Percentiles rank a stretch among this genome's conserved stretches.
Conservation (phyloP, 2,329 filamentous ascomycete genomes). For the Penicillium digitatum region DNA sequence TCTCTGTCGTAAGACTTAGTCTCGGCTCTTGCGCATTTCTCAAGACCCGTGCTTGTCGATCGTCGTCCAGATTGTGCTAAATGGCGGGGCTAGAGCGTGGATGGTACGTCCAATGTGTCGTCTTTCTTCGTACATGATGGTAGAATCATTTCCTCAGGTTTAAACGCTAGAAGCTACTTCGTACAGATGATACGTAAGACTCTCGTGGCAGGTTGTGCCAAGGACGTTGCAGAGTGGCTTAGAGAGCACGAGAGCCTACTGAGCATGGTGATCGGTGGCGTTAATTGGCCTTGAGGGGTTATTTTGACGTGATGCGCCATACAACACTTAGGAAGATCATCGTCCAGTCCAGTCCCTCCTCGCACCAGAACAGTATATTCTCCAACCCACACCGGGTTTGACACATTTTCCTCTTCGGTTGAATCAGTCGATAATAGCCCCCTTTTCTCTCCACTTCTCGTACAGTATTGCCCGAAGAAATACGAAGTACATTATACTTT, state of each 20-base stretch:
- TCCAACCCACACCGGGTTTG: conserved; percentile 9
- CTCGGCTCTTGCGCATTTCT: background rate
- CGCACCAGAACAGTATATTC: background rate
- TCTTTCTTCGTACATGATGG: conserved; percentile 4
- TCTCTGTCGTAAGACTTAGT: background rate
- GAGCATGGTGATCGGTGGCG: conserved; percentile 5
- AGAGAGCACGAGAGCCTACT: background rate
- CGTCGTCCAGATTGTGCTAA: conserved; percentile 11
- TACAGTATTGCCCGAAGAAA: no score
- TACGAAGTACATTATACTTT: background rate
- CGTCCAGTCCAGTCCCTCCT: conserved; percentile 7
- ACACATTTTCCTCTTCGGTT: conserved; percentile 10
- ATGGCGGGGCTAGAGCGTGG: conserved; percentile 15
- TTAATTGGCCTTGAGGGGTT: conserved; percentile 6
- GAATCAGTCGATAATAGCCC: conserved; percentile 1
- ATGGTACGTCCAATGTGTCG: background rate
- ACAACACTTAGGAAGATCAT: conserved; percentile 11
- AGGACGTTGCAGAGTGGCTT: background rate
- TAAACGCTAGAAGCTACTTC: background rate
- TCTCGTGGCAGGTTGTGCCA: background rate
- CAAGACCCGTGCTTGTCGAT: conserved; percentile 13
- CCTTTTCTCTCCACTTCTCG: background rate
- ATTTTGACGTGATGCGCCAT: conserved; percentile 9
- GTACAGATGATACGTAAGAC: background rate
- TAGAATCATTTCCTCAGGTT: conserved; percentile 3